Base-by-base conservation (phyloP, 1,139 yeast genomes). In the Wickerhamomyces sp. region DNA sequence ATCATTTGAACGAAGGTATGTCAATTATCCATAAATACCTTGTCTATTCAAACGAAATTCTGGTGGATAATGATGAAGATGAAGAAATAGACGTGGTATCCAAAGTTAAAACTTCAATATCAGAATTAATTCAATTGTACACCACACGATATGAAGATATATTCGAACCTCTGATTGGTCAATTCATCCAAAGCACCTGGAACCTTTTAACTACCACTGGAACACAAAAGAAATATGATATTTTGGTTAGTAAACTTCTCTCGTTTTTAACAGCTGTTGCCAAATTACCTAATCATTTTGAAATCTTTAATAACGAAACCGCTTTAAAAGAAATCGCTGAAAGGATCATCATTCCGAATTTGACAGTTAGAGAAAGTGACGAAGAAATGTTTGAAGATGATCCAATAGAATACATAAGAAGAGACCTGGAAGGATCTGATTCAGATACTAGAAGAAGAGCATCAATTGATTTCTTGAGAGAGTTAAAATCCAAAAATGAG, bases 351-450 rank as follows among this genome's bases (percentile, higher is more conserved):
- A 70, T 94, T 45, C 98, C 98, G 30, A 94, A 92, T 58, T 79
- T 90, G 55, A 76, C 81, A 17, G 73, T 92, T 54, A 82, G 92
- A 57, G 90, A 84, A 42, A 72, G 83, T 6, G 99, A 94, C 58
- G 89, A 88, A 55, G 98, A 94, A 60, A 62, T 81, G 48, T 92
- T 94, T 62, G 98, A 92, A 63, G 98, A 94, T 62, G 98, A 94
- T 57, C 98, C 98, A 30, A 83, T 92, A 39, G 94, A 87, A 54
- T 94, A 73, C 58, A 92, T 89, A 16, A 76, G 97, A 55, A 75
- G 95, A 44, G 98, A 94, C 61, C 68, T 94, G 41, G 98, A 92
- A 65, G 98, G 97, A 4, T 82, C 96, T 0, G 97, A 92, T 57
- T 78, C 84, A 28, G 97, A 90, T 55, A 84, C 97, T 1, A 77